Evolutionary conservation across 331 rosid species (phyloP).

Genomic region (Arachis monticola): DNA sequence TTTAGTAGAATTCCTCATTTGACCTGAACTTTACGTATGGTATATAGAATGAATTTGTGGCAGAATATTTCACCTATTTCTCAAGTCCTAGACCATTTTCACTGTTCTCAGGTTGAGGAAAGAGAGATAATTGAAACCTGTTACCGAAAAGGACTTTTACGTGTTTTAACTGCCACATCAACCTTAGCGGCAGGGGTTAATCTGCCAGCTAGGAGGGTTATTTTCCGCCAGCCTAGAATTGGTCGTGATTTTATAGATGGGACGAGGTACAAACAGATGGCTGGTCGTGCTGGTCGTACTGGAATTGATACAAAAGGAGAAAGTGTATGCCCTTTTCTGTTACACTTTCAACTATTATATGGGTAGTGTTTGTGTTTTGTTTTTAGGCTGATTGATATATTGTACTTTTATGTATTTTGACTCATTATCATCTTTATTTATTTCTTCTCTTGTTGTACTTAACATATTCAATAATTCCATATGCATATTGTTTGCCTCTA

Average conservation of each 20-base stretch:
- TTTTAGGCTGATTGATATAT: neutral
- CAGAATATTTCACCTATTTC: slow-evolving; percentile 5
- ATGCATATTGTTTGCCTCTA: neutral
- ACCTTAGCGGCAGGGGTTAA: slow-evolving; percentile 99
- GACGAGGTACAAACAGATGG: slow-evolving; percentile 94
- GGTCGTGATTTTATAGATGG: slow-evolving; percentile 96
- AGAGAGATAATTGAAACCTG: slow-evolving; percentile 94
- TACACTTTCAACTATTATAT: slow-evolving; percentile 19
- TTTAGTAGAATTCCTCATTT: slow-evolving; percentile 31
- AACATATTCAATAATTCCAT: neutral
- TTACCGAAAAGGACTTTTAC: slow-evolving; percentile 91
- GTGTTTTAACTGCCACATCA: slow-evolving; percentile 95
- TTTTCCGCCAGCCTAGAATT: slow-evolving; percentile 94
- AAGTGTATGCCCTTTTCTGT: slow-evolving; percentile 68
- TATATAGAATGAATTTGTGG: slow-evolving; percentile 25
- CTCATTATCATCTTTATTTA: neutral
- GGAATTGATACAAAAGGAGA: slow-evolving; percentile 98
- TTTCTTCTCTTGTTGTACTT: slow-evolving; percentile 5
- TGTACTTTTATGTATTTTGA: neutral
- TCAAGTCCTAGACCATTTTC: slow-evolving; percentile 21
- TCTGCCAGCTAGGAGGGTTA: slow-evolving; percentile 95
- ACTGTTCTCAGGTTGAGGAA: slow-evolving; percentile 79
- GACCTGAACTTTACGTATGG: slow-evolving; percentile 11
- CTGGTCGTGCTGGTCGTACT: slow-evolving; percentile 99
- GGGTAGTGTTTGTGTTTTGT: slow-evolving; percentile 20